phyloP scores from a whole-genome alignment of 2,329 filamentous ascomycete species.

The Paraconiothyrium sp. region DNA sequence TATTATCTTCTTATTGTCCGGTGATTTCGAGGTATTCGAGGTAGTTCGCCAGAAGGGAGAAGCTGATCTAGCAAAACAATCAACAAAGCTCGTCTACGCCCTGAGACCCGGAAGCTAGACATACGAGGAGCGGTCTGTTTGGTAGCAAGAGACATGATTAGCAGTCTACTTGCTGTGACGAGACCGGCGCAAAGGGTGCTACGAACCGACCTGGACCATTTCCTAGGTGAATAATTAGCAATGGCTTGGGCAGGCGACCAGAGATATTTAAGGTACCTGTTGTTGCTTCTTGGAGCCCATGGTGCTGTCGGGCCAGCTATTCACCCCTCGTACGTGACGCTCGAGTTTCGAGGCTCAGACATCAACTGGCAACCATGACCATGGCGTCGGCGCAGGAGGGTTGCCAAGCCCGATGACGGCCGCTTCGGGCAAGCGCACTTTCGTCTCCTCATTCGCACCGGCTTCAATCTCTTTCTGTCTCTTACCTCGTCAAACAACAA shows the following conservation, averaged over 20 bases:
- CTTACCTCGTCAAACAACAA: neutral
- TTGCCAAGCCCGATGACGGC: slow-evolving; percentile 32
- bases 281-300: slow-evolving; percentile 60
- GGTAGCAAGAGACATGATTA: slow-evolving; percentile 44
- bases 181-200: slow-evolving; percentile 36
- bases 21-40: slow-evolving; percentile 57
- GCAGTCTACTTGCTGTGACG: slow-evolving; percentile 42
- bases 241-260: slow-evolving; percentile 1
- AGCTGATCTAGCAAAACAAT: slow-evolving; percentile 68
- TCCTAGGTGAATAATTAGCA: slow-evolving; percentile 68
- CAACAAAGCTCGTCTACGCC: slow-evolving; percentile 16
- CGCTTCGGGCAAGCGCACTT: slow-evolving; percentile 26
- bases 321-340: slow-evolving; percentile 30
- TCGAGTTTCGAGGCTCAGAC: slow-evolving; percentile 19
- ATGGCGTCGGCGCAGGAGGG: slow-evolving; percentile 14
- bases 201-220: slow-evolving; percentile 99
- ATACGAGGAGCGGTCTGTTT: slow-evolving; percentile 50
- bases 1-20: slow-evolving; percentile 75
- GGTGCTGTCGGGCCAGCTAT: slow-evolving; percentile 13
- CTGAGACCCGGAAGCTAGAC: slow-evolving; percentile 21
- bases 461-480: slow-evolving; percentile 32
- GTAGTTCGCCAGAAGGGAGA: slow-evolving; percentile 87
- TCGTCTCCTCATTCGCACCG: slow-evolving; percentile 28
- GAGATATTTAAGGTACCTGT: slow-evolving; percentile 40
- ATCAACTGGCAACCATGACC: slow-evolving; percentile 5